Evolutionary conservation across 495 filamentous ascomycete species (phyloP), one percentile per base, ranked within the genome.

Genomic region (Neurospora tetraspora): DNA sequence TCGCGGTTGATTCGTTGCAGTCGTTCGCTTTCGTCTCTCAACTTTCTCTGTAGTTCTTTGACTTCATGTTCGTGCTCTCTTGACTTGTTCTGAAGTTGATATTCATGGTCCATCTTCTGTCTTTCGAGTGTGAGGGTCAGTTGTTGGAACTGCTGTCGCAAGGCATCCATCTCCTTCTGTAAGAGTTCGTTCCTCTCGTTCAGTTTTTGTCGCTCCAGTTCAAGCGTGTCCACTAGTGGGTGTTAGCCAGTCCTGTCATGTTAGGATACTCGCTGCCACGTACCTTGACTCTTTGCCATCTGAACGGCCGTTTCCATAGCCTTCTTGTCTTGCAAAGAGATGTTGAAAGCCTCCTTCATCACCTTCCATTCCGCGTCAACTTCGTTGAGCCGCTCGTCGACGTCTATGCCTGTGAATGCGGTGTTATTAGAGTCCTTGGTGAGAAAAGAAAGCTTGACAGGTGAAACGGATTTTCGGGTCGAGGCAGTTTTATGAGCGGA

Each of bases 271-370:
- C 3, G 31, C 6, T n/a, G 31, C 59, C 20, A 82, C 90, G 72
- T 85, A 97, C 94, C 87, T 87, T 89, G 85, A 42, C 85, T 85
- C 80, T 96, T 94, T 76, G 91, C 91, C 5, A 92, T 36, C 5
- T 88, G 86, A 27, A 94, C 83, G 0, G 88, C 86, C 70, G 94
- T 91, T 75, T 93, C 92, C 70, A 92, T 76, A 2, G 82, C 85
- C 68, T 85, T 88, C 75, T 85, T 88, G 71, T 91, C 89, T 27
- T 86, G 86, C 6, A 86, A 85, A 10, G 89, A 87, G 14, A 85
- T 81, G 36, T 86, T 87, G 76, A 96, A 82, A n/a, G 87, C 86
- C 53, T 88, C 82, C 73, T 89, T 87, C 61, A 96, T 81, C 4
- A 81, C 76, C 23, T 84, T 82, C 74, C 90, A 89, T 73, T 92